Conservation (phyloP, 1,139 yeast genomes). For the Sugiyamaella castrensis region DNA sequence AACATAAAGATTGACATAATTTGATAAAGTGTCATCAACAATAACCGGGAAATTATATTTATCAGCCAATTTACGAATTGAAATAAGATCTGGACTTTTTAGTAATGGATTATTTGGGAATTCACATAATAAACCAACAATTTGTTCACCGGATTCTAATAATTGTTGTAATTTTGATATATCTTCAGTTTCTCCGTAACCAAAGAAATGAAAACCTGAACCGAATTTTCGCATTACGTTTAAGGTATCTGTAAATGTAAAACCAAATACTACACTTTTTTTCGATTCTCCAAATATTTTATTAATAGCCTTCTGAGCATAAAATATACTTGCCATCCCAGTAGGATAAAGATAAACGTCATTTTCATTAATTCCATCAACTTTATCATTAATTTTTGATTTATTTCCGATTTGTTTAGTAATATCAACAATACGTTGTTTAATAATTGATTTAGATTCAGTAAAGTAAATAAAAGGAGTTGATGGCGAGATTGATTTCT, state of each 20-base stretch:
- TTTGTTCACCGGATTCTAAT: constrained; percentile 59
- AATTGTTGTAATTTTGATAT: constrained; percentile 62
- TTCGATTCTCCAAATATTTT: constrained; percentile 31
- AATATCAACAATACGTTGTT: constrained; percentile 70
- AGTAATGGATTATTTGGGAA: constrained; percentile 91
- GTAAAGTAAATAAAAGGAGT: constrained; percentile 46
- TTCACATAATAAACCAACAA: constrained; percentile 78
- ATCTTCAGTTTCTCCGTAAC: constrained; percentile 75
- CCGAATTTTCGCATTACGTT: constrained; percentile 86
- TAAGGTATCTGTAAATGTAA: constrained; percentile 91
- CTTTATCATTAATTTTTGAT: constrained; percentile 18
- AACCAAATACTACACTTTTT: constrained; percentile 89
- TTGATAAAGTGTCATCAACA: constrained; percentile 93
- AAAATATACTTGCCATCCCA: constrained; percentile 91
- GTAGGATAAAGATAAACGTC: constrained; percentile 84
- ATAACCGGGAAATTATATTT: constrained; percentile 72
- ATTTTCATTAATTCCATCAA: constrained; percentile 45
- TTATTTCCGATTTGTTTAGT: constrained; percentile 43
- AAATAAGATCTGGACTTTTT: constrained; percentile 71
- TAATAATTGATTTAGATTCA: constrained; percentile 71
- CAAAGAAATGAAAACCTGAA: constrained; percentile 73
- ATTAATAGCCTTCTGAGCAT: constrained; percentile 69
- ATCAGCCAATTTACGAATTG: constrained; percentile 63
- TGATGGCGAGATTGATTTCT: background rate
- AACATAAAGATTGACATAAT: constrained; percentile 78